Base-by-base conservation (phyloP, 2,329 filamentous ascomycete species). In the Microsporum audouinii region DNA sequence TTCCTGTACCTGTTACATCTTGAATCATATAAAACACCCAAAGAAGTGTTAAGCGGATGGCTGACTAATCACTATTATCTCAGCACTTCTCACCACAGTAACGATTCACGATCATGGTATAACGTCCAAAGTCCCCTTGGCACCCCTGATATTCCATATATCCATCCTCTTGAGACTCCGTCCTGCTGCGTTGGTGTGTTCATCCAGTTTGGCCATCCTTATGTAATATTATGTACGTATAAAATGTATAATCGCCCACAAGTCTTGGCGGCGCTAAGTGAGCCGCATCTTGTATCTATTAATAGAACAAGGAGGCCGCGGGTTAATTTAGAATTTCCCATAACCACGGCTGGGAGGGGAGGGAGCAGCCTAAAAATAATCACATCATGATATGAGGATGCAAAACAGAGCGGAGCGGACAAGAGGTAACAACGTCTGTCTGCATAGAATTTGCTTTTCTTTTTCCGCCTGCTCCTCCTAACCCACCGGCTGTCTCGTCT, bases 321-420 rank as follows among this genome's bases (percentile, higher is more conserved):
- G 39, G 14, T 41, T 47, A 47, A 47, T 47, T 47, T 47, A 47
- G 43, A 53, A 33, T 34, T 34, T 33, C 49, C 49, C 49, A 53
- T 53, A 53, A 53, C 49, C 27, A 34, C 49, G 43, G 43, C 49
- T 31, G 27, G 49, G 27, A 43, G 39, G 27, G 27, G 29, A 51
- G 47, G 47, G 47, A 27, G 27, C 49, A 53, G 49, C 49, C 49
- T 53, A 53, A 53, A 53, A 53, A 53, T 53, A 53, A 53, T 31
- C 49, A 53, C 49, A 53, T n/a, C 49, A 53, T 34, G 27, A 17
- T 34, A 53, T 23, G 49, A 34, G 31, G 27, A 8, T 27, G 29
- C 12, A 53, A 43, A 53, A 53, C 29, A n/a, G 49, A 53, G 49
- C 49, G 49, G 27, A 53, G 10, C 14, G 31, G 27, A 34, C 49